Conservation (phyloP, 75 land plant genomes). For the Picea sitchensis region DNA sequence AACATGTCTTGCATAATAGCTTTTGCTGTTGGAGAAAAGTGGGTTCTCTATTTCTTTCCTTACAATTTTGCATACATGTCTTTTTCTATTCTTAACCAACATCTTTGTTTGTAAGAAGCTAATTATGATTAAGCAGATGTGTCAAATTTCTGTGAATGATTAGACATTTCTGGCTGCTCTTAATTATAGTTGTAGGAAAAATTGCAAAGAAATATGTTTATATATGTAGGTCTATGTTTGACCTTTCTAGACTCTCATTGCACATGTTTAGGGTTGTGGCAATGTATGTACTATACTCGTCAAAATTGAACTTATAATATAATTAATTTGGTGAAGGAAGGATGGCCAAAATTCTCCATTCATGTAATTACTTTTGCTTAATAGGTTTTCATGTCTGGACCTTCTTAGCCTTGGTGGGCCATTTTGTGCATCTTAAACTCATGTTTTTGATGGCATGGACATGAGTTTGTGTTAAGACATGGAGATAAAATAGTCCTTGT, state of each 20-base stretch:
- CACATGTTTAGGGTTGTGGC: background rate
- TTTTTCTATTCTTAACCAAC: background rate
- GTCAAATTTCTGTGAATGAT: background rate
- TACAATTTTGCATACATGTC: background rate
- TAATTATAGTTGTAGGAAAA: background rate
- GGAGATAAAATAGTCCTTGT: no score
- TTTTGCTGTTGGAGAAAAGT: conserved; percentile 90
- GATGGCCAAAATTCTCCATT: no score
- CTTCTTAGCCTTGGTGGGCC: no score
- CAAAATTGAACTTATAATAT: no score
- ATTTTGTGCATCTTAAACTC: no score
- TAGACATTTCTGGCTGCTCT: background rate
- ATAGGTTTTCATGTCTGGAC: no score
- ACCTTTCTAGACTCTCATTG: background rate
- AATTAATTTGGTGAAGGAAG: no score
- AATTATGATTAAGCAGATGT: background rate
- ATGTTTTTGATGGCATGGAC: no score
- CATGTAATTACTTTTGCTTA: no score
- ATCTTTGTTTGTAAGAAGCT: background rate
- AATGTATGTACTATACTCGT: background rate
- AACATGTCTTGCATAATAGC: conserved; percentile 94
- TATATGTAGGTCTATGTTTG: background rate
- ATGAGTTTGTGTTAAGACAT: no score
- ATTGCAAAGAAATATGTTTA: background rate
- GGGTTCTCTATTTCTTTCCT: conserved; percentile 17